Base-by-base conservation (phyloP, 257 asterid genomes). In the Anisodus acutangulus region DNA sequence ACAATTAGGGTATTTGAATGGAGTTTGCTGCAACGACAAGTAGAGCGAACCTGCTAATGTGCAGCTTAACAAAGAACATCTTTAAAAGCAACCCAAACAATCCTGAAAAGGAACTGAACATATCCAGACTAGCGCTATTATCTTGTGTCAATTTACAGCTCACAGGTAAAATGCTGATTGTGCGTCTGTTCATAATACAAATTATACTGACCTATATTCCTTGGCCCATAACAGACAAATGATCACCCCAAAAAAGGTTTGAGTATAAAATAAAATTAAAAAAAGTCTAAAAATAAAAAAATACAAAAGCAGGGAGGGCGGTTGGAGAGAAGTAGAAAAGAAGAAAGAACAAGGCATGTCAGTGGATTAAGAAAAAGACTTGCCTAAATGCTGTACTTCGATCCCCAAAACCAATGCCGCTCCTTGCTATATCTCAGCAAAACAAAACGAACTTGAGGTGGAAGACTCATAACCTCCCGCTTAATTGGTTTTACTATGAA, bases 331-430 rank as follows among this genome's bases (percentile, higher is more conserved):
- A 55, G 60, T 9, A 6, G n/a, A 51, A 31, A 5, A 19, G 43
- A 3, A 49, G 6, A 51, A 53, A 26, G 15, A 76, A 26, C 64
- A 22, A 26, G 45, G 47, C 15, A 78, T 31, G 11, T 78, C 22
- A 2, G 16, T 6, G 64, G 26, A n/a, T 51, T 47, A 78, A 78
- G 64, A 76, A 7, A 76, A 31, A 13, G 35, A 53, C 82, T 53
- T 53, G 81, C 82, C 82, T 78, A 78, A 49, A 78, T 53, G 81
- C 13, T 26, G 63, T 51, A 76, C 45, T 76, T 63, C 66, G 37
- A 2, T 35, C 59, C 43, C 17, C 5, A 71, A 71, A 45, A 2
- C 60, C 81, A 76, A 51, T 22, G 63, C 26, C 51, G 81, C 81
- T 26, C 59, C 81, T 74, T 49, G 22, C 12, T 51, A 76, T 13